These are phyloP conservation scores for Phytophthora pini DNA, from an alignment of 352 stramenopile genomes.

Conservation along the genomic window DNA sequence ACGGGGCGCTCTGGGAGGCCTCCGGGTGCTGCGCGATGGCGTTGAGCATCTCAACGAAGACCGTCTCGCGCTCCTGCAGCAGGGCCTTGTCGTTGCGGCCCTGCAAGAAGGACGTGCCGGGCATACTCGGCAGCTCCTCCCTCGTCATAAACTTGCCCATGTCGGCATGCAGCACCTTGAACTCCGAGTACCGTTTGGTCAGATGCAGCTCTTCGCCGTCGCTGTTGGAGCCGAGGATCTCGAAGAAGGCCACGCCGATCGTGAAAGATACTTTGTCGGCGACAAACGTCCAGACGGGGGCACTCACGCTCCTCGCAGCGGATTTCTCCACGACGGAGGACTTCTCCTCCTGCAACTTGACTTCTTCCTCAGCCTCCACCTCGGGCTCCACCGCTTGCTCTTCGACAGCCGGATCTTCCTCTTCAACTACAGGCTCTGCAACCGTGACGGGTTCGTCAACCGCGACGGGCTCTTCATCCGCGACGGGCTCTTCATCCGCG, in stretches of 20 bases:
- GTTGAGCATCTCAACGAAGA: conserved; percentile 76
- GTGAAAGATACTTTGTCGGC: conserved; percentile 51
- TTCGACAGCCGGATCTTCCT: conserved; percentile 14
- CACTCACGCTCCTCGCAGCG: conserved; percentile 6
- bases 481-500: neutral
- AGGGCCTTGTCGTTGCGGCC: conserved; percentile 59
- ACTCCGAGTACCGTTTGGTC: conserved; percentile 81
- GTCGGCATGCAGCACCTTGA: conserved; percentile 68
- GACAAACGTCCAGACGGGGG: conserved; percentile 35
- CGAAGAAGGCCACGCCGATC: conserved; percentile 54
- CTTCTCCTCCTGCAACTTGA: conserved; percentile 16
- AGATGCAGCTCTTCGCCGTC: conserved; percentile 49
- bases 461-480: neutral
- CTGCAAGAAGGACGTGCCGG: conserved; percentile 56
- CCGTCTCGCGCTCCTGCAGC: conserved; percentile 57
- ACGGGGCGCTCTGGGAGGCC: conserved; percentile 44
- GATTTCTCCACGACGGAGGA: conserved; percentile 18
- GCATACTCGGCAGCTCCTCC: conserved; percentile 60
- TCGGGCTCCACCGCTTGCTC: conserved; percentile 18
- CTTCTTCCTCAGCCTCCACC: conserved; percentile 19
- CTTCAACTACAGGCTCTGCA: conserved; percentile 16
- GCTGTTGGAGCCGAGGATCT: conserved; percentile 46
- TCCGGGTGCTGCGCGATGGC: conserved; percentile 59
- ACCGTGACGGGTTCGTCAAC: neutral
- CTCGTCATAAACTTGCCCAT: conserved; percentile 62